Percentiles rank a stretch among this genome's conserved stretches.
Evolutionary conservation across 257 asterid species (phyloP).

Genomic region (Lycium barbarum): DNA sequence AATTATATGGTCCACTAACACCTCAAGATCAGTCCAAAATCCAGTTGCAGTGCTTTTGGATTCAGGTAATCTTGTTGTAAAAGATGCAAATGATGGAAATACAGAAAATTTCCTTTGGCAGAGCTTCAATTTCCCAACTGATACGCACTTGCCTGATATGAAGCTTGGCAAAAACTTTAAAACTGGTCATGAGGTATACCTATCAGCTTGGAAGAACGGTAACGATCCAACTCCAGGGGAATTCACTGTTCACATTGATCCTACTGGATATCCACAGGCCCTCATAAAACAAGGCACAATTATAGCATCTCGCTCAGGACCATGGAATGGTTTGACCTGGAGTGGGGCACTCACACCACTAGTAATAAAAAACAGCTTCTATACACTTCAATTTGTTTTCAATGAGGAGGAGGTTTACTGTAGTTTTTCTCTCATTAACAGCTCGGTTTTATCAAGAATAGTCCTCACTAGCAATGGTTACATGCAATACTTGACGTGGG

Average conservation of each 20-base stretch:
- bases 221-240: constrained; percentile 28
- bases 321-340: constrained; percentile 57
- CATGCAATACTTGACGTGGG: constrained; percentile 5
- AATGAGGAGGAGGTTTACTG: constrained; percentile 8
- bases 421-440: background rate
- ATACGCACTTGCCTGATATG: too few relatives aligned
- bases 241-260: constrained; percentile 33
- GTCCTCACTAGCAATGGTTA: background rate
- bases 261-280: constrained; percentile 35
- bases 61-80: too few relatives aligned
- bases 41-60: too few relatives aligned
- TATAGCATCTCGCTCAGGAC: constrained; percentile 38
- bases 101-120: too few relatives aligned
- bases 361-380: background rate
- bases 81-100: too few relatives aligned
- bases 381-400: background rate
- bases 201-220: constrained; percentile 18
- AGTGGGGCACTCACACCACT: background rate
- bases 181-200: constrained; percentile 18
- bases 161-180: too few relatives aligned
- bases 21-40: too few relatives aligned
- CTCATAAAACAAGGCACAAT: background rate
- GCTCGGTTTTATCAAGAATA: background rate
- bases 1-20: too few relatives aligned
- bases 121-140: too few relatives aligned